Evolutionary conservation across 805 yeast genomes (phyloP), one percentile per base, ranked within the genome.

Genomic region (Monosporozyma aquatica): DNA sequence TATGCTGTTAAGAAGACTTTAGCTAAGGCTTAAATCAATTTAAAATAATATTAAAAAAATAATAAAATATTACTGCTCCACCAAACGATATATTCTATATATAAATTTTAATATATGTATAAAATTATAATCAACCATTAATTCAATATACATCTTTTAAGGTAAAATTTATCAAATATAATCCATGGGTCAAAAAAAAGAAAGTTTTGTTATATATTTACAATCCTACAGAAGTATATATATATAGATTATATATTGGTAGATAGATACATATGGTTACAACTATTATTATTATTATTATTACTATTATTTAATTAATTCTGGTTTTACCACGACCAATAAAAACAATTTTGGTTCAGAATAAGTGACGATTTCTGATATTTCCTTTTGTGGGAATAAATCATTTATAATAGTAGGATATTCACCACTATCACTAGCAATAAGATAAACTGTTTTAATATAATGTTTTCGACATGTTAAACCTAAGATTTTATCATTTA

Each of bases 1-100:
- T 82, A 71, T 70, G 85, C 87, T 73, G 90, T 87, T 66, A 86
- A 83, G 78, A 89, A 87, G 80, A 94, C 95, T 72, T 80, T 84
- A 66, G 95, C 95, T 67, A 87, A 89, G 83, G 95, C 95, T 73
- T 82, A 81, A 75, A 62, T 64, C 22, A 32, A 17, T 18, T 29
- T 15, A 29, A 29, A 32, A 23, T 23, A 6, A 23, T 6, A 23
- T 6, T 23, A 6, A 23, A 23, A 23, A 23, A 23, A 23, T 23
- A 6, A 6, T 23, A 6, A 6, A 6, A 23, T 6, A 23, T 23
- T 9, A 23, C 6, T 23, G 8, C 25, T 9, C 25, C 25, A n/a
- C n/a, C 33, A 29, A 29, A 29, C 35, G 35, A 32, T 32, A 32
- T 32, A 32, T 32, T 32, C 35, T 32, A 32, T 32, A 32, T 32